Evolutionary conservation across 1,139 yeast genomes (phyloP).

Genomic region (Candida sojae): DNA sequence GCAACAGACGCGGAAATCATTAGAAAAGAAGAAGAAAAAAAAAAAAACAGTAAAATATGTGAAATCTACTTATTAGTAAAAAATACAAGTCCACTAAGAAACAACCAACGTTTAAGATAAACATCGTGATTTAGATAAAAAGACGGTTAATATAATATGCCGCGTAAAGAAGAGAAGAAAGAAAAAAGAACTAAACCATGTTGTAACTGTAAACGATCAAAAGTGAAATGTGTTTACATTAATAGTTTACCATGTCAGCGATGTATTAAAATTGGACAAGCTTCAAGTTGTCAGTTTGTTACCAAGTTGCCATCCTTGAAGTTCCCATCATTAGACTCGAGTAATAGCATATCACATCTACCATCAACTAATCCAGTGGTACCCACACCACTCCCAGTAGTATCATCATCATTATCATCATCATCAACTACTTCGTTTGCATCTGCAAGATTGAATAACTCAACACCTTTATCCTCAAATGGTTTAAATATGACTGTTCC

Average conservation of each 20-base stretch:
- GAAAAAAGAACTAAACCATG: slow-evolving; percentile 63
- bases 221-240: slow-evolving; percentile 59
- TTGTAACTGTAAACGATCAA: slow-evolving; percentile 60
- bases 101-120: too few species aligned
- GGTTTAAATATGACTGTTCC: neutral
- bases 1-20: too few species aligned
- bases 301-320: slow-evolving; percentile 51
- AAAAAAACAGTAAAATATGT: too few species aligned
- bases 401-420: neutral
- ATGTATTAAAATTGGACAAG: slow-evolving; percentile 53
- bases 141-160: neutral
- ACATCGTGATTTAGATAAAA: too few species aligned
- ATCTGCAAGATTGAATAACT: neutral
- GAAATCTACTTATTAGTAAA: too few species aligned
- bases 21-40: too few species aligned
- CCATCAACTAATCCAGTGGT: neutral
- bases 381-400: neutral
- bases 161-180: slow-evolving; percentile 15
- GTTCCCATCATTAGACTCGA: slow-evolving; percentile 28
- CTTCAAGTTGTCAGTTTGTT: slow-evolving; percentile 53
- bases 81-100: too few species aligned
- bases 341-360: neutral
- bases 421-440: neutral
- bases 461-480: slow-evolving; percentile 1
- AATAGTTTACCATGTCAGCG: slow-evolving; percentile 57